These are phyloP conservation scores for Wickerhamomyces kurtzmanii DNA, from an alignment of 805 yeast species.

Conservation along the genomic window DNA sequence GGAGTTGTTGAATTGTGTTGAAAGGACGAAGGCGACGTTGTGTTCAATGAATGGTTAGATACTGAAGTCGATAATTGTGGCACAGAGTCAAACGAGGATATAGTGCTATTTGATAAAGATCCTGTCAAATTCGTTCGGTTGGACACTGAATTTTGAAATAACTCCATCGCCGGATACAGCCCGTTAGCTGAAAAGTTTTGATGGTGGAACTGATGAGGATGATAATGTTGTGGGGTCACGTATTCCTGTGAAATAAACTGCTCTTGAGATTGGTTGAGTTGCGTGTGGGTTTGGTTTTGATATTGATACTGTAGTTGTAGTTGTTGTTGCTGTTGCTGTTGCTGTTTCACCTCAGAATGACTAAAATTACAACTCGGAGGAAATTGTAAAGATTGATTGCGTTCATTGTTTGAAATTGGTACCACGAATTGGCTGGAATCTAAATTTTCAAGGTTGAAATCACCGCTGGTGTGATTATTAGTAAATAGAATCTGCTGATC, in stretches of 20 bases:
- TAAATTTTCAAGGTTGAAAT: no score
- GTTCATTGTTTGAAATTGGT: no score
- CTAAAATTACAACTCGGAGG: no score
- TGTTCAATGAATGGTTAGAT: slow-evolving; percentile 21
- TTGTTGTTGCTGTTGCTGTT: slow-evolving; percentile 1
- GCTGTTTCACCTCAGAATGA: slow-evolving; percentile 1
- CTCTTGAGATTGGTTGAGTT: background rate
- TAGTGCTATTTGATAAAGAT: slow-evolving; percentile 22
- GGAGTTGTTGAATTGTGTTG: slow-evolving; percentile 26
- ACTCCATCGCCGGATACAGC: slow-evolving; percentile 13
- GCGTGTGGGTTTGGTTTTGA: background rate
- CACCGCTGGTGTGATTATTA: background rate
- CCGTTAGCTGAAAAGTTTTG: slow-evolving; percentile 1
- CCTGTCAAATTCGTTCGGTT: slow-evolving; percentile 8
- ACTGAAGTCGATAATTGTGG: slow-evolving; percentile 16
- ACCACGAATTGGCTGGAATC: no score
- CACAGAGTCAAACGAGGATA: slow-evolving; percentile 20
- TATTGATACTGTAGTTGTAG: slow-evolving; percentile 4
- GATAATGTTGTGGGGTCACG: slow-evolving; percentile 1
- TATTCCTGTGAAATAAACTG: background rate
- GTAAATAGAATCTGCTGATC: background rate
- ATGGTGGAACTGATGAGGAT: background rate
- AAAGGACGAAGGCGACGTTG: no score
- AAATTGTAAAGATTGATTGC: no score
- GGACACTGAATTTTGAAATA: slow-evolving; percentile 2